Evolutionary conservation across 2,329 filamentous ascomycete genomes (phyloP), one percentile per base, ranked within the genome.

Genomic region (Lojkania enalia): DNA sequence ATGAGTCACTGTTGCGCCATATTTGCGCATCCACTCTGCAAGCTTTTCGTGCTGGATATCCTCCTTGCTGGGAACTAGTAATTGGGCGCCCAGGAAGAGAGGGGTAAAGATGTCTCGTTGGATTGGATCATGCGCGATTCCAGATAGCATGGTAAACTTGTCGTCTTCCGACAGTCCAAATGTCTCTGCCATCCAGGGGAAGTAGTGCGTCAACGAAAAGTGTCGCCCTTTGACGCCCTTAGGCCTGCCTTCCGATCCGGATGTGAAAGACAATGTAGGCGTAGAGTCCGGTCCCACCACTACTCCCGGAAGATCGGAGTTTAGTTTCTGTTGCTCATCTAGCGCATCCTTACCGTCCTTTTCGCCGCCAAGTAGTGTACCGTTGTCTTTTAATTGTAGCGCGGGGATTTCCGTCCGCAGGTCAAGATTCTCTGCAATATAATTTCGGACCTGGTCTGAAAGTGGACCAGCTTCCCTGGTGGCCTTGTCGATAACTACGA

Each of bases 211-310:
- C 49, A 97, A 75, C 39, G 83, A 87, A 73, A 87, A 97, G 71
- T 97, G 92, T 12, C 92, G 81, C 1, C 92, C 91, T 44, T 84
- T 79, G 11, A 97, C 92, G 56, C 90, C 90, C 75, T 95, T 96
- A 23, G 90, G 90, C 54, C 81, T 77, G 35, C 88, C 89, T 72
- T 95, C 88, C 1, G 78, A 82, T 3, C 90, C 90, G 20, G 74
- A 77, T 18, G 76, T 78, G 58, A 78, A 78, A 11, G 72, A 75
- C 1, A 96, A 74, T 0, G 87, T 95, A 1, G 87, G 86, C 5
- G 78, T 86, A 13, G 86, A 89, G 68, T 97, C 92, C 0, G 92
- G 92, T 0, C 92, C 92, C 11, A 97, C 87, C 3, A 89, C 63
- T 2, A 95, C 85, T 40, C 83, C 83, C 1, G 89, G 86, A 13